Conservation (phyloP, 352 stramenopile genomes). For the Blastocystis sp. region DNA sequence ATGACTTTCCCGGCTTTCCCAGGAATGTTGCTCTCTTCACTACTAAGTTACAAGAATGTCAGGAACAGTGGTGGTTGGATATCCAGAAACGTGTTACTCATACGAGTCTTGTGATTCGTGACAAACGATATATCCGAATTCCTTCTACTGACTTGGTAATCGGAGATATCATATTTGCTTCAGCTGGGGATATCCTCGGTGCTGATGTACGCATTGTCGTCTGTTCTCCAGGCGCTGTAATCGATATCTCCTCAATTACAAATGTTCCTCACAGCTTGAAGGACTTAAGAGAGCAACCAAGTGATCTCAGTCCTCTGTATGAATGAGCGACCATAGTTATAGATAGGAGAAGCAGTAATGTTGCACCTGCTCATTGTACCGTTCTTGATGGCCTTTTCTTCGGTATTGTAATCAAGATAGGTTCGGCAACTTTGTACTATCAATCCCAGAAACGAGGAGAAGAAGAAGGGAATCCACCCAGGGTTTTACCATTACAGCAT, state of each 20-base stretch:
- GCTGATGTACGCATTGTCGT: constrained; percentile 46
- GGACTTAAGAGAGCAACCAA: constrained; percentile 11
- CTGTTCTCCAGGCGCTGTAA: neutral
- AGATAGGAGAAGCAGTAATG: constrained; percentile 13
- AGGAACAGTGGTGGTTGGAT: constrained; percentile 20
- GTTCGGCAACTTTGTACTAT: neutral
- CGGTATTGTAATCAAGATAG: constrained; percentile 33
- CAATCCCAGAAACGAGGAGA: too few species aligned
- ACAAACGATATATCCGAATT: constrained; percentile 51
- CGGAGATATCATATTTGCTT: constrained; percentile 34
- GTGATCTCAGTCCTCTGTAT: constrained; percentile 40
- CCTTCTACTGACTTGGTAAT: neutral
- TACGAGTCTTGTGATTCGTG: constrained; percentile 26
- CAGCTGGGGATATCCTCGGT: constrained; percentile 19
- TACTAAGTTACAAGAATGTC: neutral
- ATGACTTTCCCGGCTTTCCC: constrained; percentile 34
- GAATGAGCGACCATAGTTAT: neutral
- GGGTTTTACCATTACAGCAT: neutral
- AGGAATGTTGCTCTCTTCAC: neutral
- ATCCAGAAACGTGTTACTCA: neutral
- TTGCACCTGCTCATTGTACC: constrained; percentile 21
- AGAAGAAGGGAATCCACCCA: neutral
- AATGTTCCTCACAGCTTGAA: neutral
- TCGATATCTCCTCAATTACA: neutral
- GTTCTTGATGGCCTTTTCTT: constrained; percentile 22